A percentile compares a stretch with the other conserved stretches of the same genome.
Evolutionary conservation across 208 protist genomes (phyloP).

Genomic region (Entamoeba moshkovskii): DNA sequence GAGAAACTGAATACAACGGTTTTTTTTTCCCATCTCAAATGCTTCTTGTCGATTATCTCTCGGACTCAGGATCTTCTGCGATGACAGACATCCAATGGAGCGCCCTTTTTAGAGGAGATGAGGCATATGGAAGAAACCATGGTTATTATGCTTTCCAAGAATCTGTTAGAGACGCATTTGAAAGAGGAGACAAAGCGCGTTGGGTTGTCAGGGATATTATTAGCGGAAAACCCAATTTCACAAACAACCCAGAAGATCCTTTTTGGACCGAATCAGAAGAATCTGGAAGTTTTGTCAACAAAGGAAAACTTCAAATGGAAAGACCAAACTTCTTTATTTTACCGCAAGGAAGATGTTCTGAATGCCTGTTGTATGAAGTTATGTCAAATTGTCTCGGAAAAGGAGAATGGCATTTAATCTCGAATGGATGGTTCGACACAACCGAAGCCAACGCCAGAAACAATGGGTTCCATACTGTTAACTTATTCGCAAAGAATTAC

Average conservation of each 20-base stretch:
- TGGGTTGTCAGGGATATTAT: background rate
- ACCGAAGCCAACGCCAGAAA: conserved; percentile 11
- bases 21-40: conserved; percentile 25
- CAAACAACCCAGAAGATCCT: background rate
- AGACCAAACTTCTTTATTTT: conserved; percentile 27
- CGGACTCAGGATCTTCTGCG: conserved; percentile 22
- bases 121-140: conserved; percentile 21
- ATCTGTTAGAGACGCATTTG: conserved; percentile 10
- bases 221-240: background rate
- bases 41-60: conserved; percentile 19
- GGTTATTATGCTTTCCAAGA: conserved; percentile 23
- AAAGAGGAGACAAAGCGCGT: conserved; percentile 19
- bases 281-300: conserved; percentile 16
- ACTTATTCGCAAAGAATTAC: conserved; percentile 16
- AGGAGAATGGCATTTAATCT: background rate
- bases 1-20: conserved; percentile 9
- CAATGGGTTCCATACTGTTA: conserved; percentile 13
- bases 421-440: conserved; percentile 30
- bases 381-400: background rate
- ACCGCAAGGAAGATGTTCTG: conserved; percentile 19
- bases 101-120: conserved; percentile 16
- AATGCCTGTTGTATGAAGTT: conserved; percentile 12
- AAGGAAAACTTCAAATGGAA: conserved; percentile 16
- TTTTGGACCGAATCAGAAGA: background rate
- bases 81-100: conserved; percentile 21